These are phyloP conservation scores for Colletotrichum australisinense DNA, from an alignment of 2,329 filamentous ascomycete species.

Conservation along the genomic window DNA sequence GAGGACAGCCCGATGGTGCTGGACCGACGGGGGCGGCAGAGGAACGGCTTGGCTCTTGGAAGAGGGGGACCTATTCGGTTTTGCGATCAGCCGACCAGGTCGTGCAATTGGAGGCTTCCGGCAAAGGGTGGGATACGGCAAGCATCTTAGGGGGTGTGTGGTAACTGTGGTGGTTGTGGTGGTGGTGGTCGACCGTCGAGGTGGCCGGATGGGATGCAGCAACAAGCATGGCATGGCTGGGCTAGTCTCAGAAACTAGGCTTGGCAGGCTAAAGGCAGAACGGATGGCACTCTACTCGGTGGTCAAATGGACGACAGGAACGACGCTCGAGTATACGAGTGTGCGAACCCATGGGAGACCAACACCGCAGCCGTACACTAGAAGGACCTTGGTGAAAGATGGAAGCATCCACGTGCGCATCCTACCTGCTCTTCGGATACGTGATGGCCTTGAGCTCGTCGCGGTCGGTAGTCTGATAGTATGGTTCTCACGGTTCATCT, in stretches of 20 bases:
- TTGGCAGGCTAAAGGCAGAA: constrained; percentile 12
- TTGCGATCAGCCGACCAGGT: constrained; percentile 26
- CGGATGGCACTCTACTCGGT: neutral
- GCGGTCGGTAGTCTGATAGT: neutral
- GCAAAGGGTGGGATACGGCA: constrained; percentile 14
- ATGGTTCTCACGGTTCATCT: neutral
- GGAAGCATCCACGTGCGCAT: neutral
- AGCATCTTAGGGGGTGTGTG: constrained; percentile 13
- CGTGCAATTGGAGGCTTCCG: constrained; percentile 28
- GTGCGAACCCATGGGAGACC: neutral
- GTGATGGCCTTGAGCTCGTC: neutral
- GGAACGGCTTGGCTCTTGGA: constrained; percentile 19
- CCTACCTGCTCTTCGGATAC: neutral
- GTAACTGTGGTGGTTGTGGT: neutral
- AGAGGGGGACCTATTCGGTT: constrained; percentile 1
- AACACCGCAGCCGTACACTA: neutral
- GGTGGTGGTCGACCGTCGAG: constrained; percentile 10
- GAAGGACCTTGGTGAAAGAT: neutral
- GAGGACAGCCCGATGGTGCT: constrained; percentile 20
- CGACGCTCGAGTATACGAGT: neutral
- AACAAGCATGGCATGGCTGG: constrained; percentile 9
- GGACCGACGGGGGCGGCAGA: constrained; percentile 30
- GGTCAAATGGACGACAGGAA: neutral
- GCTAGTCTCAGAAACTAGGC: constrained; percentile 7
- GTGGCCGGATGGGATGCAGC: constrained; percentile 23